Conservation (phyloP, 345 rosid genomes). For the Salix arbutifolia region DNA sequence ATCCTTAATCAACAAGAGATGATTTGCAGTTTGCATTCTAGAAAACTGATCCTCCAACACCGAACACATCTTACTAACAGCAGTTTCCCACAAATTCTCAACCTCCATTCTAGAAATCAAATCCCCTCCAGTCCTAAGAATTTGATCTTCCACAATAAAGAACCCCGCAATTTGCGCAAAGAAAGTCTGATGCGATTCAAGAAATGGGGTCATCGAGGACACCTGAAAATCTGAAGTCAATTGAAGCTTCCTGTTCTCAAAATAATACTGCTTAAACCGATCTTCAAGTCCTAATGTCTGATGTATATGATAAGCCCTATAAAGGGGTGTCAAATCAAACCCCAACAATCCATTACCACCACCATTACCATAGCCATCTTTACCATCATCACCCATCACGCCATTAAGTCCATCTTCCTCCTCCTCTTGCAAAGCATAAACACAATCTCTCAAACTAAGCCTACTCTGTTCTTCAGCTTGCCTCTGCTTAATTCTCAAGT, state of each 20-base stretch:
- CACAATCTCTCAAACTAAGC: constrained; percentile 81
- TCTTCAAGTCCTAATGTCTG: constrained; percentile 84
- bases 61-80: constrained; percentile 91
- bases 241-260: constrained; percentile 88
- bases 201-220: constrained; percentile 92
- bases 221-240: constrained; percentile 96
- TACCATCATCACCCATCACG: constrained; percentile 39
- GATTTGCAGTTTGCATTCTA: constrained; percentile 97
- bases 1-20: constrained; percentile 85
- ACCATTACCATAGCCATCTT: constrained; percentile 45
- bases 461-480: constrained; percentile 96
- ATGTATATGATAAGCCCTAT: constrained; percentile 85
- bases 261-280: constrained; percentile 79
- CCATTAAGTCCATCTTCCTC: constrained; percentile 40
- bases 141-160: constrained; percentile 84
- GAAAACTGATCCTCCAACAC: constrained; percentile 98
- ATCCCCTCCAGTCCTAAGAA: constrained; percentile 85
- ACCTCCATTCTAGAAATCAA: constrained; percentile 81
- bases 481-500: constrained; percentile 86
- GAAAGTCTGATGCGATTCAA: constrained; percentile 95
- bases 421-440: constrained; percentile 81
- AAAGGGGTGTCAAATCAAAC: constrained; percentile 80
- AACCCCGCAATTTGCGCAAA: constrained; percentile 96
- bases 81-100: constrained; percentile 91
- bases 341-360: constrained; percentile 49